A percentile compares a stretch with the other conserved stretches of the same genome.
Conservation (phyloP, 768 basidiomycete species). For the Mycena belliarum region DNA sequence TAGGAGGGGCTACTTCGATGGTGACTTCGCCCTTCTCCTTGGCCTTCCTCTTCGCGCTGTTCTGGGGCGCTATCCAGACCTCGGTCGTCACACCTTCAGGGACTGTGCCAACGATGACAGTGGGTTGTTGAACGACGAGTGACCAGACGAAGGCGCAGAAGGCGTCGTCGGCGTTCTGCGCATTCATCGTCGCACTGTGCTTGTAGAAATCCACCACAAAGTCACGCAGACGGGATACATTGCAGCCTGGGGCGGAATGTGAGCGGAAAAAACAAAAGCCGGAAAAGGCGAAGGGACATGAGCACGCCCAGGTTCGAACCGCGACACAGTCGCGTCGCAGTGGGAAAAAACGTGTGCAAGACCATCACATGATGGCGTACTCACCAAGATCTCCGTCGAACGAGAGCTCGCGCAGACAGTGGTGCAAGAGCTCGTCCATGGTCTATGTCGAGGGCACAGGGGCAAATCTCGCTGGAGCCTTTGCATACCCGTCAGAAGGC, state of each 20-base stretch:
- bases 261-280: constrained; percentile 16
- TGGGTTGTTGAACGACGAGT: constrained; percentile 71
- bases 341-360: constrained; percentile 26
- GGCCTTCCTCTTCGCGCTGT: constrained; percentile 65
- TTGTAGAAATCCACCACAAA: constrained; percentile 70
- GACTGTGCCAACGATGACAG: constrained; percentile 71
- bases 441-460: background rate
- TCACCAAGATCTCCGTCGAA: constrained; percentile 90
- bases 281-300: constrained; percentile 14
- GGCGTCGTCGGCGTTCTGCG: constrained; percentile 70
- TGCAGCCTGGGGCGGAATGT: constrained; percentile 55
- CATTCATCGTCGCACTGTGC: constrained; percentile 36
- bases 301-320: constrained; percentile 15
- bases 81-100: constrained; percentile 61
- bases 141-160: constrained; percentile 86
- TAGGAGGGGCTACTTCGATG: constrained; percentile 42
- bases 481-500: background rate
- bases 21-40: constrained; percentile 55
- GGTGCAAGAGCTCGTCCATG: constrained; percentile 87
- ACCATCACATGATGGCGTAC: constrained; percentile 41
- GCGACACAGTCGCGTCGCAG: constrained; percentile 16
- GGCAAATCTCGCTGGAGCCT: background rate
- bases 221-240: constrained; percentile 67
- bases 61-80: constrained; percentile 79
- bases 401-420: constrained; percentile 82